Evolutionary conservation across 2,329 filamentous ascomycete genomes (phyloP), one percentile per base, ranked within the genome.

Genomic region (Hirsutella thompsonii): DNA sequence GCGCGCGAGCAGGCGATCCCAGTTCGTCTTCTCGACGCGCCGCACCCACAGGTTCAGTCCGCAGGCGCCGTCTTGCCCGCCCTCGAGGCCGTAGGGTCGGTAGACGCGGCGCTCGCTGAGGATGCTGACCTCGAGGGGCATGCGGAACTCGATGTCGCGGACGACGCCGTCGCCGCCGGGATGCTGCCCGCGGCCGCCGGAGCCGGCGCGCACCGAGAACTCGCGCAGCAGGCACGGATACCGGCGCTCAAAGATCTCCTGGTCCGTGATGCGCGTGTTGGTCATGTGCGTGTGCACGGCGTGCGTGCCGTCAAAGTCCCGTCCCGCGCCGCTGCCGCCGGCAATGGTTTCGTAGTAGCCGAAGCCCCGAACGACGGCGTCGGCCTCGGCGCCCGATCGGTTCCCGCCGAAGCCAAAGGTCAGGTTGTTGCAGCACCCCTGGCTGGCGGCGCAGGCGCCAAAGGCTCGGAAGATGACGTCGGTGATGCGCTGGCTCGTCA

Each of bases 1-100:
- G 43, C 58, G 51, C 47, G 58, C 60, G 40, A 65, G 55, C 16
- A 63, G 63, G 44, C 60, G 58, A 57, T 69, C 67, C 56, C 67
- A 68, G 51, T 67, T 67, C 1, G 63, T 63, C 57, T 76, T 77
- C 49, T 69, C 66, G 40, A 90, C 80, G 45, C 75, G 81, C 8
- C 85, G 69, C 26, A 93, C 79, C 90, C 90, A 96, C 36, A 93
- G 66, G 51, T 96, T 96, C 46, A 89, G 64, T 0, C 90, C 90
- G 39, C 83, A 81, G 50, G 76, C 63, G 0, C 79, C 84, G 36
- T 84, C 77, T 8, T 74, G 75, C 1, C 84, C 84, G 0, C 83
- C 84, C 16, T 75, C 74, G 43, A 88, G 68, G 0, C 84, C 84
- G 42, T 87, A 89, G 0, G 87, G 87, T 14, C 40, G 76, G 70